A percentile compares a stretch with the other conserved stretches of the same genome.
These are phyloP conservation scores for Candida glucosophila DNA, from an alignment of 1,139 yeast species.

Conservation along the genomic window DNA sequence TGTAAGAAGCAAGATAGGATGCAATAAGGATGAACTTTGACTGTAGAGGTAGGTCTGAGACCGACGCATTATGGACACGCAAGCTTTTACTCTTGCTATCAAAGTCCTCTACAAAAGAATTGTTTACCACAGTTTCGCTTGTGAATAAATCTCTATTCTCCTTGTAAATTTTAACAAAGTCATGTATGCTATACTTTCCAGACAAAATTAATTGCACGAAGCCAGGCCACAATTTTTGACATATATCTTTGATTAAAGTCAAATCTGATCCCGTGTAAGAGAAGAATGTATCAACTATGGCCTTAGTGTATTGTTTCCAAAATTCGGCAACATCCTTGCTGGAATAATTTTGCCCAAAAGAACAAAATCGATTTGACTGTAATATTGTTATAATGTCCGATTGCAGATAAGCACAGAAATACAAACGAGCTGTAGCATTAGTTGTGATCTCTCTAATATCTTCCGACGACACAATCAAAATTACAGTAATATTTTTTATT, in stretches of 20 bases:
- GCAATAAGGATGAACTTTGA: constrained; percentile 61
- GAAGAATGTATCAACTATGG: constrained; percentile 43
- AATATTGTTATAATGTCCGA: constrained; percentile 32
- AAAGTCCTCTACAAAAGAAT: constrained; percentile 21
- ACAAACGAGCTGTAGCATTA: constrained; percentile 40
- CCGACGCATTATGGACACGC: constrained; percentile 8
- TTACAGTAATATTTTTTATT: constrained; percentile 20
- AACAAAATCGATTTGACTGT: constrained; percentile 16
- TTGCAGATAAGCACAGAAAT: constrained; percentile 38
- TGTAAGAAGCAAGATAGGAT: constrained; percentile 63
- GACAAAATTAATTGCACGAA: constrained; percentile 34
- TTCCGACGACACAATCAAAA: constrained; percentile 30
- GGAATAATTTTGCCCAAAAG: constrained; percentile 13
- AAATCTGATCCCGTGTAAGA: constrained; percentile 50
- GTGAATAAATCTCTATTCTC: constrained; percentile 32
- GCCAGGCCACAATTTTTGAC: constrained; percentile 41
- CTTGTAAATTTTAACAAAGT: constrained; percentile 41
- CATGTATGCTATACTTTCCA: constrained; percentile 23
- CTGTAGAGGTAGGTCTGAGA: constrained; percentile 39
- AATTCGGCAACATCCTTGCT: constrained; percentile 22
- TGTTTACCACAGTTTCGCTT: constrained; percentile 31
- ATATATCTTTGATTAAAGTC: constrained; percentile 31
- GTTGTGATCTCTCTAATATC: constrained; percentile 41
- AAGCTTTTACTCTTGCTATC: constrained; percentile 15
- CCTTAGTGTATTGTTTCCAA: constrained; percentile 40